Conservation (phyloP, 2,329 filamentous ascomycete species). For the Sclerotinia sclerotiorum region DNA sequence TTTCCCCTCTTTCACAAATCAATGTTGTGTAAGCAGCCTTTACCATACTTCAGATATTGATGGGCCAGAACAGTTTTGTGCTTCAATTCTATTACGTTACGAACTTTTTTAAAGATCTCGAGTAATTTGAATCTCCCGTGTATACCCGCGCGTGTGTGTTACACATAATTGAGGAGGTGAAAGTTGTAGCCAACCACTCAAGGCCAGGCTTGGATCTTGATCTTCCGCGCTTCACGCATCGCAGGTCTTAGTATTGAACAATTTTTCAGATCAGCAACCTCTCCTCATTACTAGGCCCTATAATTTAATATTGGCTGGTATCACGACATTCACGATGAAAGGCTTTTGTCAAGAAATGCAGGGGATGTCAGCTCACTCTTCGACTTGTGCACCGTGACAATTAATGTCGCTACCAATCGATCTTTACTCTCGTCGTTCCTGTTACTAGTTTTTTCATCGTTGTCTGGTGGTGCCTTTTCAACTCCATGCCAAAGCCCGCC, state of each 20-base stretch:
- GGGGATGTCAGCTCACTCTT: not conserved
- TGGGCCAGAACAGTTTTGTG: not conserved
- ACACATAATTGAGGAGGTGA: slow-evolving; percentile 4
- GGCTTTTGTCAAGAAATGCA: not conserved
- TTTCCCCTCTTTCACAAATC: slow-evolving; percentile 1
- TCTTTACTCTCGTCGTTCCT: not conserved
- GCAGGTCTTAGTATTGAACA: not conserved
- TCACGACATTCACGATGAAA: slow-evolving; percentile 4
- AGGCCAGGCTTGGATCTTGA: not conserved
- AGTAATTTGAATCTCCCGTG: not conserved
- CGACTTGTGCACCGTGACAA: not conserved
- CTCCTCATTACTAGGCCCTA: not conserved
- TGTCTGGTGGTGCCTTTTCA: not conserved
- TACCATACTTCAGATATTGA: slow-evolving; percentile 1
- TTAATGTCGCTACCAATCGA: not conserved
- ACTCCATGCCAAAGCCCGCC: not conserved
- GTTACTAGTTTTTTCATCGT: slow-evolving; percentile 3
- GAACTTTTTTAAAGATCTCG: not conserved
- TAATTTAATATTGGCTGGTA: not conserved
- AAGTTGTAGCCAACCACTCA: not conserved
- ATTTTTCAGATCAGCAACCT: not conserved
- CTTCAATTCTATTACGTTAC: slow-evolving; percentile 14
- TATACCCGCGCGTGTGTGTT: not conserved
- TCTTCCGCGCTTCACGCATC: not conserved
- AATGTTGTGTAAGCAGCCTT: slow-evolving; percentile 14